phyloP scores from a whole-genome alignment of 805 yeast genomes.

The Cyberlindnera meyerae region DNA sequence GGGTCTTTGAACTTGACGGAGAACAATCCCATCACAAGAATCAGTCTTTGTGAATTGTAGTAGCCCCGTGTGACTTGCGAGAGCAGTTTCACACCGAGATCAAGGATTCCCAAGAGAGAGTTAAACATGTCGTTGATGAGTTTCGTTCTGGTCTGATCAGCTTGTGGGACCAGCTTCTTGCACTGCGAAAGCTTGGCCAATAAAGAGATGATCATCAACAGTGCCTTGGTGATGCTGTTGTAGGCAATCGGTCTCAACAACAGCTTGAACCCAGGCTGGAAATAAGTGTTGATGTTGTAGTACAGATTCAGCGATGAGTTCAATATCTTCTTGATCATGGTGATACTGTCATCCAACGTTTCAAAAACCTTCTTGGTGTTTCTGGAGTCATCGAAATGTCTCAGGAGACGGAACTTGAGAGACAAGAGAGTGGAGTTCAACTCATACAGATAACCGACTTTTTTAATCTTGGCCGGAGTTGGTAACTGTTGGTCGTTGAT shows the following conservation, averaged over 20 bases:
- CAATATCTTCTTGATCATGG: constrained; percentile 27
- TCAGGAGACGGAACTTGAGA: constrained; percentile 33
- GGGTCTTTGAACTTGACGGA: constrained; percentile 16
- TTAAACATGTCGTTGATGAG: constrained; percentile 12
- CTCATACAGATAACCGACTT: constrained; percentile 22
- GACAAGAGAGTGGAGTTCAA: constrained; percentile 30
- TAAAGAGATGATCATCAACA: constrained; percentile 9
- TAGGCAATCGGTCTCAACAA: constrained; percentile 35
- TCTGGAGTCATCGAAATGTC: constrained; percentile 34
- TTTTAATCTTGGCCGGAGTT: constrained; percentile 21
- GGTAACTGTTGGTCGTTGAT: constrained; percentile 9
- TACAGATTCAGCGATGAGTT: constrained; percentile 32
- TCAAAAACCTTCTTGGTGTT: constrained; percentile 30
- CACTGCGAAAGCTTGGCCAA: constrained; percentile 18
- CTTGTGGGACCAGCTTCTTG: constrained; percentile 8
- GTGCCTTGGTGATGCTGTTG: constrained; percentile 12
- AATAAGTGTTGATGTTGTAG: constrained; percentile 30
- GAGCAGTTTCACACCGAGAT: constrained; percentile 15
- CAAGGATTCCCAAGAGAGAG: constrained; percentile 7
- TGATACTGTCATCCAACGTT: constrained; percentile 31
- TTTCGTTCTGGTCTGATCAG: constrained; percentile 7
- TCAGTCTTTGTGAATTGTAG: constrained; percentile 19
- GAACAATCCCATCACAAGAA: constrained; percentile 14
- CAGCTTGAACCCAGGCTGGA: constrained; percentile 34
- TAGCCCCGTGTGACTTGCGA: constrained; percentile 10